Evolutionary conservation across 805 yeast genomes (phyloP), one percentile per base, ranked within the genome.

Genomic region (Teunomyces aglyptinius): DNA sequence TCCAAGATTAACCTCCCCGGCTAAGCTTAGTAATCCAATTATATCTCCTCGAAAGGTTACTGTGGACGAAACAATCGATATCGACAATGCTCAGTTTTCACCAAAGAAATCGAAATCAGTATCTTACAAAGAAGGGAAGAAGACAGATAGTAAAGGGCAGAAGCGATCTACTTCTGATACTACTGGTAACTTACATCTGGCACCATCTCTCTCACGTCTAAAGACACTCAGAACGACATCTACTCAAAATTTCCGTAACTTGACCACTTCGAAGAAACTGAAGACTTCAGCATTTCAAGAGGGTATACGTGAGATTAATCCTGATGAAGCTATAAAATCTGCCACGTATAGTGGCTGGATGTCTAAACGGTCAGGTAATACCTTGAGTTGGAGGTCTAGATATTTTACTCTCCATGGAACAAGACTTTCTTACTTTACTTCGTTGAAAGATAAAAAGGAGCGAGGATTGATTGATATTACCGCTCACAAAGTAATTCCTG

Each of bases 391-490:
- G 98, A 86, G 91, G 57, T 84, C 85, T 47, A 78, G 99, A 43
- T 84, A 75, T 58, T 91, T 91, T 61, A 83, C 92, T 0, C 72
- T 94, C 29, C 96, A 94, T 67, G 96, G 96, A 2, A 94, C 99
- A 0, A 75, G 99, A 55, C 68, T 94, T 46, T 89, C 97, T 4
- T 94, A 94, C 64, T 94, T 89, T 63, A 76, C 86, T 0, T 80
- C 85, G 12, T 73, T 87, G 55, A 80, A 80, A 45, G 99, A 94
- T 65, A 79, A 80, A 32, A 79, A 82, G 52, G 99, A 94, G 62
- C 84, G 86, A 56, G 99, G 99, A 0, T 71, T 94, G 45, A 94
- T 94, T 52, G 99, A 94, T 65, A 90, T 94, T 47, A 94, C 97
- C 0, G 89, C 97, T 0, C 98, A 94, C 66, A 79, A 88, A 54